Percentiles rank a stretch among this genome's conserved stretches.
Evolutionary conservation across 441 rosid genomes (phyloP).

Genomic region (Codiaeum variegatum): DNA sequence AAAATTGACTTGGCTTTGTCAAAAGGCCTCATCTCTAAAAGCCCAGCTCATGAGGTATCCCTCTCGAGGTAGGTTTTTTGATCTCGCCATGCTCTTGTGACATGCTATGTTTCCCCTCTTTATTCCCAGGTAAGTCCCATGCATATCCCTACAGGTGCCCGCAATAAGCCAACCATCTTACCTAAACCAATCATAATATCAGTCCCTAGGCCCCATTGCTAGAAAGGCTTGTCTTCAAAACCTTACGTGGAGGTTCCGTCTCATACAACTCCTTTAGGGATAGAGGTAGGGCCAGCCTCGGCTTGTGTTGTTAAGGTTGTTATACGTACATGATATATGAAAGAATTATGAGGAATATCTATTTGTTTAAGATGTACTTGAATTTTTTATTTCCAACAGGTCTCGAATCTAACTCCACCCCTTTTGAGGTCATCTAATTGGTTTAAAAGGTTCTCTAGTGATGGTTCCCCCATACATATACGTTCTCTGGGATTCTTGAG

Average conservation of each 20-base stretch:
- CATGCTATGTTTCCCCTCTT: constrained; percentile 3
- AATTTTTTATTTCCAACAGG: too few species aligned
- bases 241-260: neutral
- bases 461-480: too few species aligned
- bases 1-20: neutral
- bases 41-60: neutral
- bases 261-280: constrained; percentile 6
- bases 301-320: constrained; percentile 9
- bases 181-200: constrained; percentile 8
- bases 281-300: constrained; percentile 6
- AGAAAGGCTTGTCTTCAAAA: neutral
- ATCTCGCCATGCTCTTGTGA: neutral
- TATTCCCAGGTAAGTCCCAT: constrained; percentile 14
- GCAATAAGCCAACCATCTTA: constrained; percentile 5
- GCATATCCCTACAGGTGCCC: constrained; percentile 13
- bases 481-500: too few species aligned
- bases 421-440: too few species aligned
- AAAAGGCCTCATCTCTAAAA: neutral
- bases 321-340: too few species aligned
- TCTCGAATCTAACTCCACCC: too few species aligned
- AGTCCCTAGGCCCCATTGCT: neutral
- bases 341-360: too few species aligned
- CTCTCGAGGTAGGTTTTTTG: neutral
- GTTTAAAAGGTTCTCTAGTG: too few species aligned
- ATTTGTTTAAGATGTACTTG: too few species aligned